A percentile compares a stretch with the other conserved stretches of the same genome.
phyloP scores from a whole-genome alignment of 2,329 filamentous ascomycete genomes.

The Keithomyces neogunnii region DNA sequence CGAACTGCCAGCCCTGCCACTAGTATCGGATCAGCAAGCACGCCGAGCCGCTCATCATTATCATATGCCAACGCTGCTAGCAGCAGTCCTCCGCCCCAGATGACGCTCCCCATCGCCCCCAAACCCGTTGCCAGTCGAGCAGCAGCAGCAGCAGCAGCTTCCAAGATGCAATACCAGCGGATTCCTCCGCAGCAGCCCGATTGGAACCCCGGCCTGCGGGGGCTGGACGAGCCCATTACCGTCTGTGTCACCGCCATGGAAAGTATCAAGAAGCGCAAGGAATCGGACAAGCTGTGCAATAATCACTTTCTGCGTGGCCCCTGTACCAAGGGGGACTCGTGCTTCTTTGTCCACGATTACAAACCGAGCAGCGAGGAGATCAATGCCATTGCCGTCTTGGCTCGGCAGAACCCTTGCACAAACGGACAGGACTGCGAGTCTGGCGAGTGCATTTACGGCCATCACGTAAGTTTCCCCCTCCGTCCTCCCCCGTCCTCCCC shows the following conservation, averaged over 20 bases:
- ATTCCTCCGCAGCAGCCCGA: constrained; percentile 21
- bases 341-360: constrained; percentile 49
- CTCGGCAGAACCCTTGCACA: constrained; percentile 49
- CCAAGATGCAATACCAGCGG: constrained; percentile 12
- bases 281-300: constrained; percentile 51
- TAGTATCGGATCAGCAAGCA: constrained; percentile 9
- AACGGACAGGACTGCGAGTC: constrained; percentile 49
- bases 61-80: constrained; percentile 34
- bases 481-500: background rate
- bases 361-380: constrained; percentile 44
- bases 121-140: constrained; percentile 8
- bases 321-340: constrained; percentile 45
- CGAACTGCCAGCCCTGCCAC: constrained; percentile 10
- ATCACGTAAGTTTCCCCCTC: constrained; percentile 39
- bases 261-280: constrained; percentile 46
- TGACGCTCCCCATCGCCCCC: constrained; percentile 30
- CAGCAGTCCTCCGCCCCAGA: constrained; percentile 24
- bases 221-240: constrained; percentile 43
- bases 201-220: constrained; percentile 48
- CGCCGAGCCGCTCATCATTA: constrained; percentile 5
- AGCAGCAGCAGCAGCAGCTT: background rate
- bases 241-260: constrained; percentile 40
- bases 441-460: constrained; percentile 54
- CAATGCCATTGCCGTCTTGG: constrained; percentile 45
- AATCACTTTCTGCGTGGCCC: constrained; percentile 51